Evolutionary conservation across 371 early-diverging fungal genomes (phyloP).

Genomic region (Mucor plumbeus): DNA sequence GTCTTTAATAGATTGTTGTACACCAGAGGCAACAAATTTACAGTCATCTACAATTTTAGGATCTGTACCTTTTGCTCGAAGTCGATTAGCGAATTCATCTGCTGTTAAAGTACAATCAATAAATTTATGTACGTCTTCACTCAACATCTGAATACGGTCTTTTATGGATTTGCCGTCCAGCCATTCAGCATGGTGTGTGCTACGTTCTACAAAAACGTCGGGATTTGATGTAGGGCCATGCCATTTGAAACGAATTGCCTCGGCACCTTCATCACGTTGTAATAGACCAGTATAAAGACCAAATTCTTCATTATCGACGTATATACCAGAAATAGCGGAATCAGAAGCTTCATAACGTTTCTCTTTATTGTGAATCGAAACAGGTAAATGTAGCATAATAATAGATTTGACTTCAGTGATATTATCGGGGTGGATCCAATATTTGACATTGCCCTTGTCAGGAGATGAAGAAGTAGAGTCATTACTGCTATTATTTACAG

Average conservation of each 20-base stretch:
- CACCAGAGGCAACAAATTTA: slow-evolving; percentile 75
- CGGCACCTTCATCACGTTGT: slow-evolving; percentile 93
- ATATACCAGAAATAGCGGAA: slow-evolving; percentile 85
- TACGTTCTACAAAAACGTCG: slow-evolving; percentile 91
- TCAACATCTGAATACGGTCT: slow-evolving; percentile 88
- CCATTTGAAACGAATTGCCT: slow-evolving; percentile 94
- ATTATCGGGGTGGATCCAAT: slow-evolving; percentile 99
- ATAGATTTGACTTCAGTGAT: slow-evolving; percentile 94
- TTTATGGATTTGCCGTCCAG: slow-evolving; percentile 92
- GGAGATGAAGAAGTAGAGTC: slow-evolving; percentile 2
- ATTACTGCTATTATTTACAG: slow-evolving; percentile 21
- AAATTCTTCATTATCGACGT: slow-evolving; percentile 94
- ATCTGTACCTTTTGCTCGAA: slow-evolving; percentile 76
- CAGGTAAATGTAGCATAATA: slow-evolving; percentile 95
- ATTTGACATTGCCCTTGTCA: slow-evolving; percentile 91
- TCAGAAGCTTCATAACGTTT: slow-evolving; percentile 60
- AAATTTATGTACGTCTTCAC: slow-evolving; percentile 85
- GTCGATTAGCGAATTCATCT: slow-evolving; percentile 70
- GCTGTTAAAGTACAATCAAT: slow-evolving; percentile 80
- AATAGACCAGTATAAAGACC: slow-evolving; percentile 92
- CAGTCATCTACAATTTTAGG: slow-evolving; percentile 79
- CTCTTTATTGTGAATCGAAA: slow-evolving; percentile 79
- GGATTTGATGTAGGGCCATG: slow-evolving; percentile 62
- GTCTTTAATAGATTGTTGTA: slow-evolving; percentile 77
- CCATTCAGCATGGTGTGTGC: slow-evolving; percentile 96